phyloP scores from a whole-genome alignment of 1,284 basidiomycete species.

The Cryptococcus wingfieldii region DNA sequence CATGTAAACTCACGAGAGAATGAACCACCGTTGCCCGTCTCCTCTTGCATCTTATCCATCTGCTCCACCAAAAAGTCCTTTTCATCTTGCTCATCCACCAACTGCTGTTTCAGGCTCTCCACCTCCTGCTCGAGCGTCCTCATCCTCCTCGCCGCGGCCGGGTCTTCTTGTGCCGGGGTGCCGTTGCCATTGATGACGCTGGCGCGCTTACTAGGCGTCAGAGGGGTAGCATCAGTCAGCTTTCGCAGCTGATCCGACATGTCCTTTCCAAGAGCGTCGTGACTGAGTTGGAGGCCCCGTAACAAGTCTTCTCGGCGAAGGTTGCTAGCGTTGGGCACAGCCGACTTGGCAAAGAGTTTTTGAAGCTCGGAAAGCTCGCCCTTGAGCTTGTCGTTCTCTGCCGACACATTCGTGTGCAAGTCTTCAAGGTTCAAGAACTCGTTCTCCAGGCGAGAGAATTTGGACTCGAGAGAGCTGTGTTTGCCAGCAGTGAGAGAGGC shows the following conservation, averaged over 20 bases:
- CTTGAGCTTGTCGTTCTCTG: constrained; percentile 29
- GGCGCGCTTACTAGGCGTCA: constrained; percentile 25
- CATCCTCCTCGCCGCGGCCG: constrained; percentile 17
- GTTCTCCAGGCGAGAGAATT: constrained; percentile 27
- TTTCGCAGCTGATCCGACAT: constrained; percentile 43
- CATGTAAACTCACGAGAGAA: constrained; percentile 16
- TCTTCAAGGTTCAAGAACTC: constrained; percentile 31
- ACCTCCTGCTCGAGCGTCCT: constrained; percentile 32
- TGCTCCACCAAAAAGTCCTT: constrained; percentile 36
- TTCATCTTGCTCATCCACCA: constrained; percentile 38
- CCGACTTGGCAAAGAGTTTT: constrained; percentile 6
- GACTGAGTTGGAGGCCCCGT: constrained; percentile 40
- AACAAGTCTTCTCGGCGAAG: constrained; percentile 35
- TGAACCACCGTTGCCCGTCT: constrained; percentile 10
- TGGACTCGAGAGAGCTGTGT: constrained; percentile 16
- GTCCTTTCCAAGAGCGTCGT: constrained; percentile 42
- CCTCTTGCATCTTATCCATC: constrained; percentile 21
- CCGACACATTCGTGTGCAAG: constrained; percentile 19
- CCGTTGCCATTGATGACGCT: constrained; percentile 8
- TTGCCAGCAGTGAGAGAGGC: constrained; percentile 9
- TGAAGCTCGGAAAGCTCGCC: constrained; percentile 23
- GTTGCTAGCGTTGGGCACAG: constrained; percentile 10
- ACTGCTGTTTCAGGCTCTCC: constrained; percentile 27
- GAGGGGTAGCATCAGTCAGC: constrained; percentile 27
- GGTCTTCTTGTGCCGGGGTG: constrained; percentile 7